Evolutionary conservation across 1,284 basidiomycete species (phyloP).

Genomic region (Crucibulum cyathiforme): DNA sequence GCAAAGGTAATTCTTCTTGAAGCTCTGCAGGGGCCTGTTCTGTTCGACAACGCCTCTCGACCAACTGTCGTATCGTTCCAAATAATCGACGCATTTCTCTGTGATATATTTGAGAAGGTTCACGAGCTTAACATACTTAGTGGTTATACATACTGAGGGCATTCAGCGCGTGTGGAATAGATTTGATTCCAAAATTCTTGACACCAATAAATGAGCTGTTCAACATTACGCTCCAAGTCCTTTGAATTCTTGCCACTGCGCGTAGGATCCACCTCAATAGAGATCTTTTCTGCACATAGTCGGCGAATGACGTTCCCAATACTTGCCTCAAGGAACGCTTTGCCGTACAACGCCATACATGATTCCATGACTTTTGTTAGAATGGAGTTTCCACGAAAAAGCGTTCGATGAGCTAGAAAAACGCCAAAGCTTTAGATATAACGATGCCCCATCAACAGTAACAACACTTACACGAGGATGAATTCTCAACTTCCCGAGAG

Average conservation of each 20-base stretch:
- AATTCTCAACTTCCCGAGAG: constrained; percentile 69
- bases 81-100: constrained; percentile 82
- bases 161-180: constrained; percentile 71
- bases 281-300: constrained; percentile 71
- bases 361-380: constrained; percentile 83
- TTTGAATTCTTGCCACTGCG: constrained; percentile 63
- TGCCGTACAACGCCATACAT: constrained; percentile 78
- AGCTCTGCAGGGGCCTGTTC: constrained; percentile 44
- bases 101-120: constrained; percentile 14
- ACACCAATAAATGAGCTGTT: constrained; percentile 77
- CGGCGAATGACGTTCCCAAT: constrained; percentile 72
- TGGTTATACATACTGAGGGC: constrained; percentile 67
- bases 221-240: constrained; percentile 72
- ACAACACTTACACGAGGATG: constrained; percentile 57
- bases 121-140: neutral
- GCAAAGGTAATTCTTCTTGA: constrained; percentile 69
- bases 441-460: neutral
- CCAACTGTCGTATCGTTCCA: constrained; percentile 71
- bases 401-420: constrained; percentile 62
- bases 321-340: constrained; percentile 76
- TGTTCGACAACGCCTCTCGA: constrained; percentile 65
- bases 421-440: constrained; percentile 6
- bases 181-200: constrained; percentile 79
- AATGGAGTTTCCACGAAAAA: constrained; percentile 81
- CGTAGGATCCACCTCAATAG: constrained; percentile 79